Percentiles rank a stretch among this genome's conserved stretches.
Conservation (phyloP, 345 rosid genomes). For the Atalantia buxifolia region DNA sequence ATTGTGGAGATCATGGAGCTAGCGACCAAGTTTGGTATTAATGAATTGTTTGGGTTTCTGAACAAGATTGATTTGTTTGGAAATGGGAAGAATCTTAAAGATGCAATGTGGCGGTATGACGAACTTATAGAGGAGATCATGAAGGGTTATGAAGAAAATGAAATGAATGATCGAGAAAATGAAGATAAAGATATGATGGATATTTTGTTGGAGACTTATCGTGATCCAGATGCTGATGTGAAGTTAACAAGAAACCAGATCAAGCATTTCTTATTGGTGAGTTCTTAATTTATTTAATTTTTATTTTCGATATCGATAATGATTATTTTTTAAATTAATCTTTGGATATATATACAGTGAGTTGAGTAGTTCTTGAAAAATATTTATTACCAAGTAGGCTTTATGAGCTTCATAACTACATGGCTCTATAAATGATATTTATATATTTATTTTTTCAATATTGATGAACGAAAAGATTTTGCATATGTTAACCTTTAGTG, state of each 20-base stretch:
- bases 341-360: no score
- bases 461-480: background rate
- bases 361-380: background rate
- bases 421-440: background rate
- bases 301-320: no score
- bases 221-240: constrained; percentile 46
- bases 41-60: constrained; percentile 42
- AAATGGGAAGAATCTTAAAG: constrained; percentile 37
- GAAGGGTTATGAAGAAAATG: constrained; percentile 36
- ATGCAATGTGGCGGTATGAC: constrained; percentile 31
- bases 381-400: background rate
- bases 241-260: constrained; percentile 55
- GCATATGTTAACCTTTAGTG: background rate
- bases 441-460: no score
- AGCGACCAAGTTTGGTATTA: constrained; percentile 34
- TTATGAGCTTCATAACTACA: background rate
- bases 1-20: constrained; percentile 29
- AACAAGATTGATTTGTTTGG: constrained; percentile 40
- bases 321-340: no score
- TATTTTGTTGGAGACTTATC: constrained; percentile 57
- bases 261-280: constrained; percentile 65
- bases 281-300: constrained; percentile 3
- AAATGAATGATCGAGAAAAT: background rate
- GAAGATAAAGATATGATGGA: constrained; percentile 52
- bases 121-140: constrained; percentile 32